Percentiles rank a stretch among this genome's conserved stretches.
These are phyloP conservation scores for Phaeosphaeria sp. DNA, from an alignment of 2,329 filamentous ascomycete species.

Conservation along the genomic window DNA sequence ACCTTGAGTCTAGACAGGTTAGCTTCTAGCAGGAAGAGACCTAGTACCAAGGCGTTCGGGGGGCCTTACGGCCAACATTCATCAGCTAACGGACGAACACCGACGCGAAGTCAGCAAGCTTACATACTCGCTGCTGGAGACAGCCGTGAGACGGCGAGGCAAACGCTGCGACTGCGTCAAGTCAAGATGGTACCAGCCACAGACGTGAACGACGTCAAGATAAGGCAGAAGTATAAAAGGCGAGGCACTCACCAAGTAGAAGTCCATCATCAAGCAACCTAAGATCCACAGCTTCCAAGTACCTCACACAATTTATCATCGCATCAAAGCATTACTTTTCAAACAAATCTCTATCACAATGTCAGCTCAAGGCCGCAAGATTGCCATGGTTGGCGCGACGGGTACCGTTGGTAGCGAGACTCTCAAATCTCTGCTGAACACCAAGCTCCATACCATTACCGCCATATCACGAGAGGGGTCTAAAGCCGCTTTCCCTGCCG, in stretches of 20 bases:
- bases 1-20: not conserved
- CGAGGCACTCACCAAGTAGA: not conserved
- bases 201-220: not conserved
- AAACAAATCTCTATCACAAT: not conserved
- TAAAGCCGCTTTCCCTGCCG: conserved; percentile 48
- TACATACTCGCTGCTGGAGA: not conserved
- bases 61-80: not conserved
- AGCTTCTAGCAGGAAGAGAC: not conserved
- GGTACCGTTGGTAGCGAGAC: conserved; percentile 49
- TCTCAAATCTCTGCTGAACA: conserved; percentile 47
- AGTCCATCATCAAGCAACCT: not conserved
- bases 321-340: not conserved
- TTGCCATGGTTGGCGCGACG: conserved; percentile 10
- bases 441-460: conserved; percentile 57
- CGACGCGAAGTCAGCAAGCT: not conserved
- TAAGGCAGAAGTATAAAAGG: not conserved
- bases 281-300: not conserved
- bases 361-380: conserved; percentile 9
- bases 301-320: not conserved
- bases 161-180: not conserved
- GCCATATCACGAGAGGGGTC: conserved; percentile 56
- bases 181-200: not conserved
- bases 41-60: not conserved
- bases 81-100: not conserved
- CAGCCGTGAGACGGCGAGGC: not conserved